phyloP scores from a whole-genome alignment of 1,139 yeast species.

The Schwanniomyces etchellsii region DNA sequence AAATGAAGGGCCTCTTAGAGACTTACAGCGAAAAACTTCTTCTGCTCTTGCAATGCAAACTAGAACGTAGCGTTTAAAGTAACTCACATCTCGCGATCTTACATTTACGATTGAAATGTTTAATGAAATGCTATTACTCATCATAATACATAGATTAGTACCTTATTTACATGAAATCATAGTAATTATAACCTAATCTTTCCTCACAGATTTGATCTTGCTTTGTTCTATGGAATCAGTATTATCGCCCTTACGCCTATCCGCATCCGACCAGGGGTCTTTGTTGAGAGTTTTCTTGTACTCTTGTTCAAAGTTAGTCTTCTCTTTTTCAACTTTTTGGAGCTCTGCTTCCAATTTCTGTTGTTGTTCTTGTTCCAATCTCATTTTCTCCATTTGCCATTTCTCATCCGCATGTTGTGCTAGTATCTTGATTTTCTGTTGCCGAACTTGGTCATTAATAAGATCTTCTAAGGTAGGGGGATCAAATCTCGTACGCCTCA shows the following conservation, averaged over 20 bases:
- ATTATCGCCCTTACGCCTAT: conserved; percentile 15
- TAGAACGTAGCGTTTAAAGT: too few species aligned
- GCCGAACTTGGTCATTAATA: conserved; percentile 51
- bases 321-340: conserved; percentile 20
- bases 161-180: too few species aligned
- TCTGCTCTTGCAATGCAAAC: conserved; percentile 16
- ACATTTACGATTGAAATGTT: too few species aligned
- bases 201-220: too few species aligned
- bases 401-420: conserved; percentile 58
- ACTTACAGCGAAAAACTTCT: conserved; percentile 28
- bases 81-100: too few species aligned
- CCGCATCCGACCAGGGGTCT: conserved; percentile 37
- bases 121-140: too few species aligned
- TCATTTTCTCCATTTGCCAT: conserved; percentile 42
- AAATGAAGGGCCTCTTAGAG: conserved; percentile 21
- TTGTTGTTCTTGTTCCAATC: conserved; percentile 29
- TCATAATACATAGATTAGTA: too few species aligned
- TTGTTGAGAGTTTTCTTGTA: conserved; percentile 1
- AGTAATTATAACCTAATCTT: too few species aligned
- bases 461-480: conserved; percentile 65
- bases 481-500: conserved; percentile 53
- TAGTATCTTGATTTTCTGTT: conserved; percentile 47
- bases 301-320: conserved; percentile 10
- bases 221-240: conserved; percentile 33
- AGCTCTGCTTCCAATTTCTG: conserved; percentile 30